phyloP scores from a whole-genome alignment of 805 yeast genomes.

The Monosporozyma servazzii region DNA sequence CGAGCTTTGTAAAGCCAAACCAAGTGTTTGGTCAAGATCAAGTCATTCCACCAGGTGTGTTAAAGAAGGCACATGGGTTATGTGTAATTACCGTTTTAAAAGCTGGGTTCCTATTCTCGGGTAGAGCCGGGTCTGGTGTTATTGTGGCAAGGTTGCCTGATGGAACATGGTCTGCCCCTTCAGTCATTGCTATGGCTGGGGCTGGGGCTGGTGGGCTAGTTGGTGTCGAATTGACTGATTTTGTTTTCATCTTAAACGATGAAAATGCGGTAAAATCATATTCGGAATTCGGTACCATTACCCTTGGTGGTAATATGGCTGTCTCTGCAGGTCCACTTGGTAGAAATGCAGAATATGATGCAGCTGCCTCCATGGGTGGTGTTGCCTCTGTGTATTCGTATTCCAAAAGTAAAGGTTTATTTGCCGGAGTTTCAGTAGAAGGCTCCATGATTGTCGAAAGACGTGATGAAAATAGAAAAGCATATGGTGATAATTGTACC shows the following conservation, averaged over 20 bases:
- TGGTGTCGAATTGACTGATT: slow-evolving; percentile 95
- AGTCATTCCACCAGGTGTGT: slow-evolving; percentile 80
- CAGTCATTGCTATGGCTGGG: slow-evolving; percentile 94
- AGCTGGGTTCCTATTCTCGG: slow-evolving; percentile 94
- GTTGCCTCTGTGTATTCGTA: slow-evolving; percentile 90
- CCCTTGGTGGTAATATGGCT: slow-evolving; percentile 90
- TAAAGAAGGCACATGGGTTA: slow-evolving; percentile 85
- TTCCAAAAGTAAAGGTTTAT: slow-evolving; percentile 92
- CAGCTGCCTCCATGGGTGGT: slow-evolving; percentile 76
- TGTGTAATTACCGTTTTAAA: slow-evolving; percentile 90
- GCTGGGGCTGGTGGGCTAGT: slow-evolving; percentile 98
- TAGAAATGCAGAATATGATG: slow-evolving; percentile 95
- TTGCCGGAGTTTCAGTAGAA: slow-evolving; percentile 95
- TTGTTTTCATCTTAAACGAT: slow-evolving; percentile 85
- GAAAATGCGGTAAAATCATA: slow-evolving; percentile 87
- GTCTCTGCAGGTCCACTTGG: slow-evolving; percentile 98
- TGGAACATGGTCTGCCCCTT: slow-evolving; percentile 96
- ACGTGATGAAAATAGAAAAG: slow-evolving; percentile 92
- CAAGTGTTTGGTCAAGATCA: slow-evolving; percentile 83
- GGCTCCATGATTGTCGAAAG: slow-evolving; percentile 96
- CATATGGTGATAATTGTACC: slow-evolving; percentile 80
- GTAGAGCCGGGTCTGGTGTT: slow-evolving; percentile 95
- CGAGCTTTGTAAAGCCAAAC: slow-evolving; percentile 89
- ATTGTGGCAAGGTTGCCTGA: slow-evolving; percentile 89
- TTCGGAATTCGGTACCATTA: slow-evolving; percentile 87